phyloP scores from a whole-genome alignment of 495 filamentous ascomycete genomes.

The Saxophila tyrrhenica region DNA sequence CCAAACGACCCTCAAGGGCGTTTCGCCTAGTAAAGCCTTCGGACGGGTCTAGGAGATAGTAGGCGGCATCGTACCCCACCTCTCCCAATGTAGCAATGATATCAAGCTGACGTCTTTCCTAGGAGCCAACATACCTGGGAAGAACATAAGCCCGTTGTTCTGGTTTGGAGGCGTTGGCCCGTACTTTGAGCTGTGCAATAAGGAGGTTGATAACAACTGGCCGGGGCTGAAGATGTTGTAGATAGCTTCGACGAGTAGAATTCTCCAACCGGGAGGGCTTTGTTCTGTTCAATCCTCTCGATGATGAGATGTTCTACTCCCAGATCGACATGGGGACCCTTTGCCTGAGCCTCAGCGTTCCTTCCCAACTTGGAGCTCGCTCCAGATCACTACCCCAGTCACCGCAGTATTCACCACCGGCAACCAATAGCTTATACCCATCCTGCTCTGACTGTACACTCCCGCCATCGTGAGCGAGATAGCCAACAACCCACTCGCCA shows the following conservation, averaged over 20 bases:
- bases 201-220: not conserved
- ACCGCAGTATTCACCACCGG: not conserved
- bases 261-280: no score
- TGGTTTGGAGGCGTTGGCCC: constrained; percentile 12
- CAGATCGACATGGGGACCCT: no score
- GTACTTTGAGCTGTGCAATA: not conserved
- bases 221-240: not conserved
- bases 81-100: no score
- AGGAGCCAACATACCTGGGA: constrained; percentile 37
- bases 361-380: no score
- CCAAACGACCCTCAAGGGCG: no score
- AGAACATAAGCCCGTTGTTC: constrained; percentile 34
- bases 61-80: no score
- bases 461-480: not conserved
- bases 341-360: no score
- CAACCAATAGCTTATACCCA: not conserved
- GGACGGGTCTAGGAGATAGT: no score
- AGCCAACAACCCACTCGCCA: not conserved
- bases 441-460: not conserved
- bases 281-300: no score
- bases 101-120: constrained; percentile 39
- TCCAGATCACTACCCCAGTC: not conserved
- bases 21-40: no score
- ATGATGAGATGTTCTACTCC: no score
- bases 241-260: no score